Conservation (phyloP, 345 rosid genomes). For the Salix koriyanagi region DNA sequence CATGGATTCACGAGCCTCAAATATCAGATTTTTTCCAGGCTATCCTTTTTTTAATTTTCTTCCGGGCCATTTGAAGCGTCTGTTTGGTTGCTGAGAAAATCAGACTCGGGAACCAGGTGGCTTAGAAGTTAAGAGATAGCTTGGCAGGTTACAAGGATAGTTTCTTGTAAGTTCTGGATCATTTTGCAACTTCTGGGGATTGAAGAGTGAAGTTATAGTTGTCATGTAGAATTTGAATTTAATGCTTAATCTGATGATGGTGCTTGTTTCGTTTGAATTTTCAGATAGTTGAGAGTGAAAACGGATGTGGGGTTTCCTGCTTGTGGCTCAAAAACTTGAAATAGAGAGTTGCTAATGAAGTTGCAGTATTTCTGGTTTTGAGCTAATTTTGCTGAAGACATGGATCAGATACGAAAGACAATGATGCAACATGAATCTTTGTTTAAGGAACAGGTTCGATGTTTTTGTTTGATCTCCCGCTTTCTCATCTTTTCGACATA, state of each 20-base stretch:
- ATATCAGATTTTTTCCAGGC: background rate
- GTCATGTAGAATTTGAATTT: background rate
- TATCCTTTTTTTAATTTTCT: background rate
- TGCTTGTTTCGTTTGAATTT: background rate
- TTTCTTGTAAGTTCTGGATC: background rate
- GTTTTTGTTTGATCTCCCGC: background rate
- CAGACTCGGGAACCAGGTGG: background rate
- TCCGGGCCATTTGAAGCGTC: background rate
- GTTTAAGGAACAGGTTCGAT: slow-evolving; percentile 16
- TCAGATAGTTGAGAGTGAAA: background rate
- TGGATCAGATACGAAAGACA: slow-evolving; percentile 17
- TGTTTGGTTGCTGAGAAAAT: background rate
- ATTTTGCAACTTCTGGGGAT: background rate
- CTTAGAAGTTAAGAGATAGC: background rate
- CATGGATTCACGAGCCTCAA: background rate
- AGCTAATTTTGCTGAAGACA: background rate
- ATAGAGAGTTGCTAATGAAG: background rate
- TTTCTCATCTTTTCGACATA: background rate
- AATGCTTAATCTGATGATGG: background rate
- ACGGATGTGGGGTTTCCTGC: background rate
- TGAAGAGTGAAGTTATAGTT: background rate
- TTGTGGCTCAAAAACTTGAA: background rate
- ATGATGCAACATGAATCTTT: slow-evolving; percentile 19
- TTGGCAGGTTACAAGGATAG: background rate
- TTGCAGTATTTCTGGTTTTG: background rate